A percentile compares a stretch with the other conserved stretches of the same genome.
phyloP scores from a whole-genome alignment of 192 early-diverging fungal genomes.

The Rhizophagus sp. region DNA sequence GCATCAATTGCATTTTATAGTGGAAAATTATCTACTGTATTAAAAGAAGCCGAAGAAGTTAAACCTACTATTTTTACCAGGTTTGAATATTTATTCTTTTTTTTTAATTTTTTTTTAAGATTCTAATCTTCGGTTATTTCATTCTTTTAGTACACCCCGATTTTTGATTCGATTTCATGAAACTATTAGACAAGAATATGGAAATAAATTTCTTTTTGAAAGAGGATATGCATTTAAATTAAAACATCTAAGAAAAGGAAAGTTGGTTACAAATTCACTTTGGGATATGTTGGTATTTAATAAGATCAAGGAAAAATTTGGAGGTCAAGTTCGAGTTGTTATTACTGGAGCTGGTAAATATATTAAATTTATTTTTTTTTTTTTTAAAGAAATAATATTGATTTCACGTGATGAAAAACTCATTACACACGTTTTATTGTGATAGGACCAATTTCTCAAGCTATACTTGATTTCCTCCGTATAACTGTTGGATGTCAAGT shows the following conservation, averaged over 20 bases:
- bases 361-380: background rate
- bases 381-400: background rate
- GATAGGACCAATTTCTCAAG: constrained; percentile 20
- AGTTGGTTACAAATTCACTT: constrained; percentile 38
- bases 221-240: constrained; percentile 35
- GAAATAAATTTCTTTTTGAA: constrained; percentile 42
- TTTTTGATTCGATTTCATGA: constrained; percentile 36
- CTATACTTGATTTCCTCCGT: constrained; percentile 55
- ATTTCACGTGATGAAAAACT: background rate
- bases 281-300: constrained; percentile 50
- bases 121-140: background rate
- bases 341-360: constrained; percentile 33
- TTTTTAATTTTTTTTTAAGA: background rate
- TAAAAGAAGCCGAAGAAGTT: constrained; percentile 71
- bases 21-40: constrained; percentile 55
- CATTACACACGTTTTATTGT: background rate
- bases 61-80: constrained; percentile 74
- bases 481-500: constrained; percentile 64
- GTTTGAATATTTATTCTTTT: constrained; percentile 13
- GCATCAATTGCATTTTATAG: constrained; percentile 71
- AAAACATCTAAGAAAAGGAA: constrained; percentile 36
- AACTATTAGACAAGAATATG: constrained; percentile 34
- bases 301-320: constrained; percentile 44
- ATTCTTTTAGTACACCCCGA: constrained; percentile 29
- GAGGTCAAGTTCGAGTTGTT: constrained; percentile 40